A percentile compares a stretch with the other conserved stretches of the same genome.
Conservation (phyloP, 192 early-diverging fungal genomes). For the Coemansia sp. region DNA sequence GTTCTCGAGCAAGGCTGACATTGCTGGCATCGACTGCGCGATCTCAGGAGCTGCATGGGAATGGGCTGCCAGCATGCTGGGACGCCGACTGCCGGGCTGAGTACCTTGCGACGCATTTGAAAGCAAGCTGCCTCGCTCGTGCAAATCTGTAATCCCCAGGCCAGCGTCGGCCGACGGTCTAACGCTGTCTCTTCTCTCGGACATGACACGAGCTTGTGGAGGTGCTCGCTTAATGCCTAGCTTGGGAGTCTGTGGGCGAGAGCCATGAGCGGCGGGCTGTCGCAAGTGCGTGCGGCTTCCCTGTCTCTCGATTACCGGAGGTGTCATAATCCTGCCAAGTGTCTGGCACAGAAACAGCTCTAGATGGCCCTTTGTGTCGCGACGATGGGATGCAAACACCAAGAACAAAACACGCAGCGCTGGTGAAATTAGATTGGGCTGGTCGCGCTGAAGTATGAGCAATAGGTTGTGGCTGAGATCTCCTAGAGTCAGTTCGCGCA, state of each 20-base stretch:
- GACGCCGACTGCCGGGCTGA: slow-evolving; percentile 18
- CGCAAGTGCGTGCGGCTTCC: slow-evolving; percentile 29
- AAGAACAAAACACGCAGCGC: slow-evolving; percentile 59
- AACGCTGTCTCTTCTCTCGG: neutral
- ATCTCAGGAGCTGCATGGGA: neutral
- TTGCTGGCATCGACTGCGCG: slow-evolving; percentile 2
- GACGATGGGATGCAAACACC: slow-evolving; percentile 48
- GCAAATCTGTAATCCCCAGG: slow-evolving; percentile 11
- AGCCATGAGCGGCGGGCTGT: slow-evolving; percentile 9
- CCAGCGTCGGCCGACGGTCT: slow-evolving; percentile 12
- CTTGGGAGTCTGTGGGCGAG: slow-evolving; percentile 27
- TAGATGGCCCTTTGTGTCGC: slow-evolving; percentile 43
- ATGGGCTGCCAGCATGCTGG: slow-evolving; percentile 14
- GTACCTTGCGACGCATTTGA: neutral
- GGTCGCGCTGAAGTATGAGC: slow-evolving; percentile 61
- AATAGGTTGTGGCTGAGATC: slow-evolving; percentile 86
- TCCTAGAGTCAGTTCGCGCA: slow-evolving; percentile 74
- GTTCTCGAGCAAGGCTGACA: slow-evolving; percentile 25
- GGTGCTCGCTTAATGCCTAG: slow-evolving; percentile 10
- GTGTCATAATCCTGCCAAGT: slow-evolving; percentile 44
- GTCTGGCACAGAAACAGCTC: slow-evolving; percentile 56
- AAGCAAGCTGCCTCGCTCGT: neutral
- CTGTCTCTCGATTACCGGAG: slow-evolving; percentile 31
- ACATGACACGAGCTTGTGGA: slow-evolving; percentile 8
- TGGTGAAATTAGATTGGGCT: slow-evolving; percentile 34